These are phyloP conservation scores for Fusarium xyrophilum DNA, from an alignment of 2,329 filamentous ascomycete species.

Conservation along the genomic window DNA sequence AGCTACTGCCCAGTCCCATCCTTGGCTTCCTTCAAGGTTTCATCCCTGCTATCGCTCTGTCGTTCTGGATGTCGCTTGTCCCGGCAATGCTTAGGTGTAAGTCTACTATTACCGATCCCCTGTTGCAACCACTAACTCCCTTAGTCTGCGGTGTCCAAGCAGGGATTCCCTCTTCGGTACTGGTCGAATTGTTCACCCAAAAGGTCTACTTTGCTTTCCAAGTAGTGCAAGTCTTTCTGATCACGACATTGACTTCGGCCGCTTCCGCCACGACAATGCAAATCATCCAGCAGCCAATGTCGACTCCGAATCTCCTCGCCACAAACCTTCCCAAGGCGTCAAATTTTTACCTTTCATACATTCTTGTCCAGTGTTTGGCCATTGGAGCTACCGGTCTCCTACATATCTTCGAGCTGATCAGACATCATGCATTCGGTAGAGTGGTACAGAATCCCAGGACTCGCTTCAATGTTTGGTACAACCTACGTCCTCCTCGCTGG, in stretches of 20 bases:
- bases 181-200: conserved; percentile 87
- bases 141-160: conserved; percentile 76
- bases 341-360: conserved; percentile 95
- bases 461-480: conserved; percentile 80
- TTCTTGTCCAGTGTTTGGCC: conserved; percentile 87
- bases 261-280: conserved; percentile 72
- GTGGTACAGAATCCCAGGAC: conserved; percentile 80
- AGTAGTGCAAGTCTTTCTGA: conserved; percentile 88
- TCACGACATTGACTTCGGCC: conserved; percentile 82
- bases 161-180: conserved; percentile 79
- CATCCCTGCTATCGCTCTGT: conserved; percentile 78
- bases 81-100: conserved; percentile 76
- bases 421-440: conserved; percentile 67
- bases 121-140: conserved; percentile 7
- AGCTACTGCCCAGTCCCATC: conserved; percentile 72
- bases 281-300: conserved; percentile 68
- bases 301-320: conserved; percentile 71
- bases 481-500: conserved; percentile 77
- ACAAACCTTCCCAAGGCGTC: conserved; percentile 79
- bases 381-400: conserved; percentile 78
- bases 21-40: conserved; percentile 85
- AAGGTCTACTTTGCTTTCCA: conserved; percentile 92
- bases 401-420: conserved; percentile 69
- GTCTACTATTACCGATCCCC: not conserved
- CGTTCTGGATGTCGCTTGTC: conserved; percentile 85